These are phyloP conservation scores for Arthrobotrys entomopaga DNA, from an alignment of 2,329 filamentous ascomycete species.

Conservation along the genomic window DNA sequence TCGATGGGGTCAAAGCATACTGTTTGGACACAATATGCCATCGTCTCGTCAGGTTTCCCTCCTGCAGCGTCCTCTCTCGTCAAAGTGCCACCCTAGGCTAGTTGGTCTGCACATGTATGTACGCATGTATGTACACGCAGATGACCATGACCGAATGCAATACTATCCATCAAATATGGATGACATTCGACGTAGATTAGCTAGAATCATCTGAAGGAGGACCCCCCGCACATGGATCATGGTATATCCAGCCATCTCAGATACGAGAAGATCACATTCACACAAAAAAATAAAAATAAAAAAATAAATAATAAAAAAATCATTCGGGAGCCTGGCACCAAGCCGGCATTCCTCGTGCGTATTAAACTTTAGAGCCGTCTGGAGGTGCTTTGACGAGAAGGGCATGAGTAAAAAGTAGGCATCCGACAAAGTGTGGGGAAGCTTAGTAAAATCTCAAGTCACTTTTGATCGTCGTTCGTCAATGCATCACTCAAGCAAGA, in stretches of 20 bases:
- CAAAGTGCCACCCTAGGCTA: conserved; percentile 16
- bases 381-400: conserved; percentile 44
- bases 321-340: conserved; percentile 45
- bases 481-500: conserved; percentile 45
- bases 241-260: conserved; percentile 36
- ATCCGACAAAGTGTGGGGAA: conserved; percentile 49
- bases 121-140: conserved; percentile 33
- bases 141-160: conserved; percentile 55
- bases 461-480: conserved; percentile 24
- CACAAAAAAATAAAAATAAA: too few relatives aligned
- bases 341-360: conserved; percentile 39
- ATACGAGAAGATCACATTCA: conserved; percentile 55
- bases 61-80: conserved; percentile 37
- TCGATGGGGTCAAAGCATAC: conserved; percentile 38
- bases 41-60: conserved; percentile 55
- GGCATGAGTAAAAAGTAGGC: conserved; percentile 56
- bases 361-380: conserved; percentile 38
- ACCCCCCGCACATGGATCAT: conserved; percentile 47
- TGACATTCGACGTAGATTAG: conserved; percentile 23
- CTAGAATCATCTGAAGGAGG: too few relatives aligned
- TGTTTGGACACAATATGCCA: conserved; percentile 38
- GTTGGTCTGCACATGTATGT: conserved; percentile 11
- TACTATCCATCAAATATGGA: conserved; percentile 15
- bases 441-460: conserved; percentile 7
- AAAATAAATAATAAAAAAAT: too few relatives aligned